These are phyloP conservation scores for Naganishia vaughanmartiniae DNA, from an alignment of 768 basidiomycete genomes.

Conservation along the genomic window DNA sequence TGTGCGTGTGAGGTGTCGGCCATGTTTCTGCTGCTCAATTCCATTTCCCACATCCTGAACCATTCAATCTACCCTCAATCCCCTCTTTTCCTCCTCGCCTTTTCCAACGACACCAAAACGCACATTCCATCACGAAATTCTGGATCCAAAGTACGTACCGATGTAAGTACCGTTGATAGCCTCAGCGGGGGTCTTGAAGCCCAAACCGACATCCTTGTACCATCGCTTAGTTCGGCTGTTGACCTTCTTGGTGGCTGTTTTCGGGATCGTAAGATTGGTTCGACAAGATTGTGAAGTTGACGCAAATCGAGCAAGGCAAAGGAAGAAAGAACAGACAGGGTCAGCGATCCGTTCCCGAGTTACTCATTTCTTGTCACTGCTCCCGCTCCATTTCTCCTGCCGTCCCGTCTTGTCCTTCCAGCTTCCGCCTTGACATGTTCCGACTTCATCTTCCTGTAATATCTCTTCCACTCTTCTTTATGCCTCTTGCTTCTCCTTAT, in stretches of 20 bases:
- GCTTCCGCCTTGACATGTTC: not conserved
- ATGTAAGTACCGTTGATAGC: conserved; percentile 96
- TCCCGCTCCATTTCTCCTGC: not conserved
- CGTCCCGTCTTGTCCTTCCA: not conserved
- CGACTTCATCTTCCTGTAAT: not conserved
- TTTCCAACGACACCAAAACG: not conserved
- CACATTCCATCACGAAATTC: not conserved
- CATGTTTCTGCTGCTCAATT: not conserved
- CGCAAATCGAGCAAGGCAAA: not conserved
- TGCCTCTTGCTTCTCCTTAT: not conserved
- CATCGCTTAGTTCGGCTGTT: conserved; percentile 93
- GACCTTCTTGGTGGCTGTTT: conserved; percentile 79
- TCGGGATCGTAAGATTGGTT: not conserved
- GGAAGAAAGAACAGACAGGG: not conserved
- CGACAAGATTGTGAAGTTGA: not conserved
- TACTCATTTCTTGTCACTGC: not conserved
- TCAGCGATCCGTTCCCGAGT: not conserved
- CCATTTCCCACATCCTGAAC: not conserved
- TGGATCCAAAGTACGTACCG: conserved; percentile 59
- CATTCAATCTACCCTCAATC: not conserved
- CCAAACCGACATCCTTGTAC: conserved; percentile 98
- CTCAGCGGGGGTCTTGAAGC: conserved; percentile 92
- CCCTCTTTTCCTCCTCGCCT: not conserved
- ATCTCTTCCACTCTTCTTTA: not conserved
- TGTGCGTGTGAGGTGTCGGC: not conserved